Percentiles rank a stretch among this genome's conserved stretches.
These are phyloP conservation scores for Globisporangium emineosum DNA, from an alignment of 352 stramenopile genomes.

Conservation along the genomic window DNA sequence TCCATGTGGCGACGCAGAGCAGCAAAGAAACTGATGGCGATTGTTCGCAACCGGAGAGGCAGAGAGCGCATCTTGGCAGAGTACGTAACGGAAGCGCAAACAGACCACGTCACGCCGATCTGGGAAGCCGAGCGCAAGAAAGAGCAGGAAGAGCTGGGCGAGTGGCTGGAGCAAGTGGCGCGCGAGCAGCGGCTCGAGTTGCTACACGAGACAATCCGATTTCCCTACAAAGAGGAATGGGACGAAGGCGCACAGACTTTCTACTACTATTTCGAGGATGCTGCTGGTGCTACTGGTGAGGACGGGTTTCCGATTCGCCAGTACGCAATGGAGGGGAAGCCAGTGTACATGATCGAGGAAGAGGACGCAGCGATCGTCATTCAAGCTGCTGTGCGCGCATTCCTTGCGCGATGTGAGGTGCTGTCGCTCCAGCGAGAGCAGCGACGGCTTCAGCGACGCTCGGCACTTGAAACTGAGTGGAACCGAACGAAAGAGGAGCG, in stretches of 20 bases:
- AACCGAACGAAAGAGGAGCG: slow-evolving; percentile 33
- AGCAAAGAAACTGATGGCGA: slow-evolving; percentile 35
- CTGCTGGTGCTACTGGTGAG: not conserved
- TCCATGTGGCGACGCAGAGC: slow-evolving; percentile 49
- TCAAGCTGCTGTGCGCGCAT: slow-evolving; percentile 38
- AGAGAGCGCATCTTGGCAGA: slow-evolving; percentile 17
- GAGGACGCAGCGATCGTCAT: slow-evolving; percentile 47
- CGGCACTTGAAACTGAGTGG: slow-evolving; percentile 42
- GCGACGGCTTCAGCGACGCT: slow-evolving; percentile 26
- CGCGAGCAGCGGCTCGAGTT: slow-evolving; percentile 30
- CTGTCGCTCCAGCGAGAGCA: slow-evolving; percentile 26
- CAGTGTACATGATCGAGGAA: slow-evolving; percentile 62
- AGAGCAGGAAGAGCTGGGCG: slow-evolving; percentile 48
- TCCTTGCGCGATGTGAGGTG: slow-evolving; percentile 35
- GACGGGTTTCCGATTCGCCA: not conserved
- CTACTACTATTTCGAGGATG: slow-evolving; percentile 34
- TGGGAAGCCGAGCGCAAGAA: slow-evolving; percentile 62
- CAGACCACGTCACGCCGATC: slow-evolving; percentile 56
- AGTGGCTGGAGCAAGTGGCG: slow-evolving; percentile 35
- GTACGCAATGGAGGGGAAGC: slow-evolving; percentile 32
- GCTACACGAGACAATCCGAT: slow-evolving; percentile 42
- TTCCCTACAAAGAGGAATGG: slow-evolving; percentile 61
- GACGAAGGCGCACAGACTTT: slow-evolving; percentile 39
- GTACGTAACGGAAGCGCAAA: slow-evolving; percentile 60
- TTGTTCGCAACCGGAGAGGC: slow-evolving; percentile 22